Evolutionary conservation across 192 early-diverging fungal genomes (phyloP).

Genomic region (Coemansia sp.): DNA sequence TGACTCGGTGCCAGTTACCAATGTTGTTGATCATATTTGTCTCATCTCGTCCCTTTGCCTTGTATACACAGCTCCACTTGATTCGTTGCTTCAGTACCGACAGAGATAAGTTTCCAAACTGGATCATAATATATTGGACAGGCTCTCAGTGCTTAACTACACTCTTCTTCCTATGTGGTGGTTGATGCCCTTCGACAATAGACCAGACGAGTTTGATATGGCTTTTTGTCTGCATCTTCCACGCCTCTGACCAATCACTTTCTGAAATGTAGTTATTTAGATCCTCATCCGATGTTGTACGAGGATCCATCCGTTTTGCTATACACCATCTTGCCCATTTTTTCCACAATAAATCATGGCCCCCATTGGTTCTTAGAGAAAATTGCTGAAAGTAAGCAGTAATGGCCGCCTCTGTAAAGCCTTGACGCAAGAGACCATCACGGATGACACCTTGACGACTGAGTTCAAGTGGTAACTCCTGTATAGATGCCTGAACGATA

Average conservation of each 20-base stretch:
- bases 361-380: not conserved
- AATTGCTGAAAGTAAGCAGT: not conserved
- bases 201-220: not conserved
- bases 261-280: not conserved
- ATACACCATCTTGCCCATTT: not conserved
- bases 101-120: no score
- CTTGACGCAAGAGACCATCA: not conserved
- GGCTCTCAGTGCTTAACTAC: no score
- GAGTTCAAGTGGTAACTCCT: not conserved
- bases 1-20: no score
- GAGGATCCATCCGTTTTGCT: not conserved
- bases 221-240: not conserved
- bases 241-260: not conserved
- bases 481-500: not conserved
- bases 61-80: no score
- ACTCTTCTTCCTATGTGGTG: not conserved
- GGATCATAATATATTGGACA: no score
- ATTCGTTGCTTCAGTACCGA: no score
- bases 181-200: not conserved
- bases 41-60: no score
- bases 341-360: not conserved
- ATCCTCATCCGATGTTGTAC: not conserved
- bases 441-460: not conserved
- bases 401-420: not conserved
- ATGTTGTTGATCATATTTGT: no score